Evolutionary conservation across 108 stramenopile species (phyloP), one percentile per base, ranked within the genome.

Genomic region (Conticribra weissflogii): DNA sequence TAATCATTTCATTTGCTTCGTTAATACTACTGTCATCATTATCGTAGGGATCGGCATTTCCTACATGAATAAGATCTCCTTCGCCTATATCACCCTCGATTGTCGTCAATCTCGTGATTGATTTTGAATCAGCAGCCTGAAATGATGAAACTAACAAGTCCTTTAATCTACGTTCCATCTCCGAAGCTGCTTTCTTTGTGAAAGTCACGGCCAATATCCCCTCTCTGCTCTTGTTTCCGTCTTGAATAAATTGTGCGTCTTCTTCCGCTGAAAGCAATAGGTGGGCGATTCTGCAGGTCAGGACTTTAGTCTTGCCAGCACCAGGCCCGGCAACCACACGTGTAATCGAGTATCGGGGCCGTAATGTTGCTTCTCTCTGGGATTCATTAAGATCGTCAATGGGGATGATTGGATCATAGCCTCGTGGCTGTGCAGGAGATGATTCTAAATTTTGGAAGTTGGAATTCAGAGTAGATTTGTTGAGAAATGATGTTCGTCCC

Each of bases 251-350:
- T 34, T 25, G 15, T 25, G 49, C 8, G 58, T 65, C 31, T 77
- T 73, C 45, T 67, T 21, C 9, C 66, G 44, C 46, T 94, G 54
- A 46, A 95, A 73, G 64, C 51, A 65, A 33, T 12, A 65, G 25
- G 57, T 93, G 81, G 2, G 89, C 95, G 32, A 97, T 91, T 14
- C 97, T 82, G 56, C 83, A 85, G 50, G 95, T 96, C 19, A 97
- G 81, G 24, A 96, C 95, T 32, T 84, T 67, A 2, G 97, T 97
- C 64, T 97, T 97, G 0, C 97, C 97, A 9, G 91, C 86, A 36
- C 97, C 97, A 2, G 97, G 97, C 8, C 97, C 97, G 16, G 95
- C 96, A 66, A 94, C 72, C 9, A 91, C 93, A 14, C 88, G 69
- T 0, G 88, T 93, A 8, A 88, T 81, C 14, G 59, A 66, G 41